Evolutionary conservation across 2,329 filamentous ascomycete species (phyloP), one percentile per base, ranked within the genome.

Genomic region (Sclerotinia spermophila): DNA sequence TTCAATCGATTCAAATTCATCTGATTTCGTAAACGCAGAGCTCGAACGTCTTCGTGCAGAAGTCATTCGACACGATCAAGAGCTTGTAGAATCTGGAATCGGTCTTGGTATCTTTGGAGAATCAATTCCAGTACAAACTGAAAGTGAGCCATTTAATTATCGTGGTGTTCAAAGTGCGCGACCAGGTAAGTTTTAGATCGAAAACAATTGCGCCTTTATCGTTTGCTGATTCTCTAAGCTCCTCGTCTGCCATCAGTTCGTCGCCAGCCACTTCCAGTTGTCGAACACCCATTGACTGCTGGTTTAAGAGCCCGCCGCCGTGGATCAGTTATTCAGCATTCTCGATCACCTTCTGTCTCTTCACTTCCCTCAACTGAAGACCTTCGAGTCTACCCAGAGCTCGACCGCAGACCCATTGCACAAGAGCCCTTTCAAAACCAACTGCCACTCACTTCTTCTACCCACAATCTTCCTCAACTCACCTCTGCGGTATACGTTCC

Each of bases 121-220:
- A 30, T 11, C 19, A 66, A 55, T 21, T 33, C 19, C 60, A 24
- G 27, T 40, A 8, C 21, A 33, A n/a, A 30, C 3, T 66, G 45
- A 66, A 53, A 53, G 62, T 21, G 62, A 66, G 11, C 11, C 48
- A 35, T 53, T 66, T 10, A 66, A 27, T 53, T 66, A 66, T 30
- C 62, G 62, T 53, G 62, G 62, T 30, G 62, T 66, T 21, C 45
- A 55, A 30, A 66, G 62, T 19, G 62, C 45, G 10, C 33, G 33
- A 66, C 48, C n/a, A 59, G n/a, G 65, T 67, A 44, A 59, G 51
- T 44, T 67, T 67, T 33, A 56, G 65, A 44, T 67, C 51, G 38
- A 35, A 35, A 42, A 44, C 40, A 35, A 35, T 59, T 67, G 65
- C 45, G 48, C 65, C 42, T 44, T 27, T 33, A 59, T n/a, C 21